Percentiles rank a stretch among this genome's conserved stretches.
These are phyloP conservation scores for Fulvia fulva DNA, from an alignment of 2,329 filamentous ascomycete genomes.

Conservation along the genomic window DNA sequence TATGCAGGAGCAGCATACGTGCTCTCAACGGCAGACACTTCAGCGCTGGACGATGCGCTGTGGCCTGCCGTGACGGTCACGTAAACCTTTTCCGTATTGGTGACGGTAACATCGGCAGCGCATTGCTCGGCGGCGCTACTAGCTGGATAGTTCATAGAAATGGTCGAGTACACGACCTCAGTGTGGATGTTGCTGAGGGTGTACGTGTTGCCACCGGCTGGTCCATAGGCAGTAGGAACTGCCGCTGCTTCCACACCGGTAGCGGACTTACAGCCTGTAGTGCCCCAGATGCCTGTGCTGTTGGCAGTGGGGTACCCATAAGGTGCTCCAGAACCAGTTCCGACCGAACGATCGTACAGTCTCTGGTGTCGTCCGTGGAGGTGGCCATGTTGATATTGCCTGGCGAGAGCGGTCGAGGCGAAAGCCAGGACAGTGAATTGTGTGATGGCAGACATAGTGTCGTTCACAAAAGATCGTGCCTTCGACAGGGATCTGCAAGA, in stretches of 20 bases:
- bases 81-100: constrained; percentile 39
- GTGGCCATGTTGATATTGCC: constrained; percentile 26
- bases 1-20: constrained; percentile 9
- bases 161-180: constrained; percentile 21
- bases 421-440: constrained; percentile 44
- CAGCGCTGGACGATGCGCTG: constrained; percentile 3
- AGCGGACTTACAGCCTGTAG: constrained; percentile 15
- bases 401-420: constrained; percentile 37
- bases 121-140: constrained; percentile 7
- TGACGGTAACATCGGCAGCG: constrained; percentile 37
- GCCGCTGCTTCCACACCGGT: background rate
- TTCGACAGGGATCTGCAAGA: background rate
- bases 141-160: constrained; percentile 7
- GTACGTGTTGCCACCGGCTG: constrained; percentile 9
- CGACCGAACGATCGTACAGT: constrained; percentile 12
- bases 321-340: constrained; percentile 23
- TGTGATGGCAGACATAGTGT: constrained; percentile 34
- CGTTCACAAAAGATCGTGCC: constrained; percentile 15
- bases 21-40: constrained; percentile 4
- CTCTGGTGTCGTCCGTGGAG: constrained; percentile 25
- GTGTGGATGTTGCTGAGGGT: constrained; percentile 2
- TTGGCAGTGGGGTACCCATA: constrained; percentile 29
- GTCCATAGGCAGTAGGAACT: background rate
- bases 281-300: constrained; percentile 25
- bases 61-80: constrained; percentile 20